Evolutionary conservation across 306 rosid genomes (phyloP), one percentile per base, ranked within the genome.

Genomic region (Potentilla sterilis): DNA sequence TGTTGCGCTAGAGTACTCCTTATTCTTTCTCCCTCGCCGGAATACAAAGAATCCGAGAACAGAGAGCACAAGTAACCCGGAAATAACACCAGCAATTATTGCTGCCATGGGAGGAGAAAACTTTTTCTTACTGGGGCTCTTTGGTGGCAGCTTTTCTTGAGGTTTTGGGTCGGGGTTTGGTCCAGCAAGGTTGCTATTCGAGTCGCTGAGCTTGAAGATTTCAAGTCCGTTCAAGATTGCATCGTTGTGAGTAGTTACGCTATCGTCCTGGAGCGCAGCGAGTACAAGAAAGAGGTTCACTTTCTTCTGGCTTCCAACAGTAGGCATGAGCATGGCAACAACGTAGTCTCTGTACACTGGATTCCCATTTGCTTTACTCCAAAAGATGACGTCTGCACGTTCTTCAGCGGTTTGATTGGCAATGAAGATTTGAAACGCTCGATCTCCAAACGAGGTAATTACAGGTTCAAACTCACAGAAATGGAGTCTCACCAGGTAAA

Each of bases 211-310:
- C 59, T 87, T 89, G 84, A 89, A 87, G 1, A 89, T 82, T 67
- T 89, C 94, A 0, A 85, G 48, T 0, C 94, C 94, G 44, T 83
- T 89, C 54, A 89, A 66, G 64, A 87, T 46, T 0, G 75, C 82
- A n/a, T 89, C 81, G 2, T 9, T 15, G 67, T 1, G 74, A 0
- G 0, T 2, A 5, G 72, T 66, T 1, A 0, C 0, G 18, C 0
- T 0, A n/a, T 41, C 70, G 10, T 0, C 6, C 24, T 62, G 49
- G 38, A 10, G 7, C 41, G 70, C 65, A 22, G 6, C 0, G 3
- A 59, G 19, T 59, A 0, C 16, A 12, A 28, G 37, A 59, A 4
- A 80, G 66, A 80, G 76, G 18, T 38, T 78, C 0, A 47, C 38
- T 74, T 63, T 85, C 35, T 82, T 80, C 9, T 76, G 19, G 42